Percentiles rank a stretch among this genome's conserved stretches.
phyloP scores from a whole-genome alignment of 2,329 filamentous ascomycete genomes.

The Sclerotinia nivalis region DNA sequence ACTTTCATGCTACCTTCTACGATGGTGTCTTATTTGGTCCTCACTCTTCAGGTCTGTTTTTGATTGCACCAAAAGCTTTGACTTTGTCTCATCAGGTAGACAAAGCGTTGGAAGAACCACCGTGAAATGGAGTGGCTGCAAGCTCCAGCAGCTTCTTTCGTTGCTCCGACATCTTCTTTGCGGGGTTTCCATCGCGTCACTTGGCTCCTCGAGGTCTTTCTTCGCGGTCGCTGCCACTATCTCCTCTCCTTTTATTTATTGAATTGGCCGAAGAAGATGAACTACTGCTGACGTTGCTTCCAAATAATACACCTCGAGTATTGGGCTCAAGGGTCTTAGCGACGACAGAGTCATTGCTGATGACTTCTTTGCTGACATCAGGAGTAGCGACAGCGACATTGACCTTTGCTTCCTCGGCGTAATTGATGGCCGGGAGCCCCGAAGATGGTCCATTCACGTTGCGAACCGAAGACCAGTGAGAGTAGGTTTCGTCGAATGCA shows the following conservation, averaged over 20 bases:
- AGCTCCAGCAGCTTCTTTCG: not conserved
- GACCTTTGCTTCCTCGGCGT: not conserved
- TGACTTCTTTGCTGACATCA: not conserved
- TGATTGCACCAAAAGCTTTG: no score
- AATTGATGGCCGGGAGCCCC: not conserved
- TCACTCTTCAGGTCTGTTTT: no score
- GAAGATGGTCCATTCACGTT: not conserved
- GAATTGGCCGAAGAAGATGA: not conserved
- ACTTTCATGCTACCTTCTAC: no score
- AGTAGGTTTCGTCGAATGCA: not conserved
- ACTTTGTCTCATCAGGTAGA: not conserved
- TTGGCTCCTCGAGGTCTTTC: not conserved
- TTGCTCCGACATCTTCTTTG: not conserved
- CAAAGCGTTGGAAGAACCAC: not conserved
- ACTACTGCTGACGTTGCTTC: not conserved
- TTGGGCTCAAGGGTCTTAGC: not conserved
- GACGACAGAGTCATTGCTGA: not conserved
- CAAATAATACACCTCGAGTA: not conserved
- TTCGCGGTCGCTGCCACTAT: not conserved
- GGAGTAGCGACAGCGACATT: not conserved
- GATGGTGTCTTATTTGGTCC: no score
- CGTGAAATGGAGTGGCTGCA: not conserved
- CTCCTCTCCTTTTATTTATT: not conserved
- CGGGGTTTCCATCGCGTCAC: not conserved
- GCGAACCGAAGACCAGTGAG: conserved; percentile 61